phyloP scores from a whole-genome alignment of 106 monocot species.

The Dendrobium huoshanense region DNA sequence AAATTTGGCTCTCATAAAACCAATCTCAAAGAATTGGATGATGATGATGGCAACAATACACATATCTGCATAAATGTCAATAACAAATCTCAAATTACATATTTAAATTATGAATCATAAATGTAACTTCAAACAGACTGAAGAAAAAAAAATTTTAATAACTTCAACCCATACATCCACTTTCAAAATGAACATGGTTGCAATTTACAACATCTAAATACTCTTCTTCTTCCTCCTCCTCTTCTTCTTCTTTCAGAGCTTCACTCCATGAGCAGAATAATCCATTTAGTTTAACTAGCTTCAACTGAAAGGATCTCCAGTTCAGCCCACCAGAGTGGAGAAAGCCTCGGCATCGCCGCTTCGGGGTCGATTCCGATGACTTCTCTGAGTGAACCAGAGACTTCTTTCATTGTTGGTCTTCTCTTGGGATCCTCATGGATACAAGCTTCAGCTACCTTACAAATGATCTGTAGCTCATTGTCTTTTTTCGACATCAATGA shows the following conservation, averaged over 20 bases:
- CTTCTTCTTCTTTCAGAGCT: background rate
- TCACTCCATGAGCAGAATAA: background rate
- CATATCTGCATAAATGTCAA: no score
- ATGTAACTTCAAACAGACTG: background rate
- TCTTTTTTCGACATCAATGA: constrained; percentile 49
- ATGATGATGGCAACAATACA: no score
- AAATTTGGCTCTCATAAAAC: no score
- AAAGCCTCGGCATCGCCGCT: constrained; percentile 62
- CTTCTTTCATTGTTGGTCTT: constrained; percentile 68
- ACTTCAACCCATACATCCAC: no score
- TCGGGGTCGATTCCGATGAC: constrained; percentile 57
- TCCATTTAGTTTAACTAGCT: constrained; percentile 44
- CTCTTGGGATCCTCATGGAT: constrained; percentile 43
- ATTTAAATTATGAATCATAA: background rate
- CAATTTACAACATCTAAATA: background rate
- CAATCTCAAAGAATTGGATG: no score
- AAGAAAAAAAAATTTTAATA: background rate
- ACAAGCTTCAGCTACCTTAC: constrained; percentile 56
- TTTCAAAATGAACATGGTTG: background rate
- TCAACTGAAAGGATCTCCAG: constrained; percentile 95
- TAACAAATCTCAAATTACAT: no score
- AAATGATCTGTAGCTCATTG: constrained; percentile 57
- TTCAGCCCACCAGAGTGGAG: constrained; percentile 99
- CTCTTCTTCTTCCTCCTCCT: background rate
- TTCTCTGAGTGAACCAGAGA: constrained; percentile 31